Conservation (phyloP, 805 yeast genomes). For the Debaryomyces maramus region DNA sequence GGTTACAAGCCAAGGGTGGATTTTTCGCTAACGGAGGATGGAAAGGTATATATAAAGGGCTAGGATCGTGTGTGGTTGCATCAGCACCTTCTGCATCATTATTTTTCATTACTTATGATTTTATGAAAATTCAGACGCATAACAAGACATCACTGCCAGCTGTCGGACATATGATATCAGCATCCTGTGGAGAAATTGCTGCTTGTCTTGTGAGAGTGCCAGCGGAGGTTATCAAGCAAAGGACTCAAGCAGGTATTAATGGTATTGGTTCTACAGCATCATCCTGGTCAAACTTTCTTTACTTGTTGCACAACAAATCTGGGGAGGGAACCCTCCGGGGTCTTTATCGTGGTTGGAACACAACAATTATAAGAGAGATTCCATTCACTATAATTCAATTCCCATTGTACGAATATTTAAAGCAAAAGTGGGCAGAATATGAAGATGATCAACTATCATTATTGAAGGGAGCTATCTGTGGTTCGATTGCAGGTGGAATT, state of each 20-base stretch:
- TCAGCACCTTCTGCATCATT: conserved; percentile 74
- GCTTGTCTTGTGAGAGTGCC: conserved; percentile 97
- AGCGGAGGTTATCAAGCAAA: conserved; percentile 92
- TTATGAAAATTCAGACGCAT: conserved; percentile 52
- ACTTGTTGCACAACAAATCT: conserved; percentile 58
- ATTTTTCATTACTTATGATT: conserved; percentile 74
- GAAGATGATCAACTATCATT: conserved; percentile 48
- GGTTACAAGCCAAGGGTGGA: conserved; percentile 95
- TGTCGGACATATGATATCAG: conserved; percentile 77
- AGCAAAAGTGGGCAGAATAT: conserved; percentile 51
- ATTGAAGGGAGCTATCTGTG: conserved; percentile 79
- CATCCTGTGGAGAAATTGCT: conserved; percentile 86
- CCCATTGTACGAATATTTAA: conserved; percentile 86
- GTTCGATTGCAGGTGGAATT: conserved; percentile 77
- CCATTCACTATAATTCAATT: conserved; percentile 96
- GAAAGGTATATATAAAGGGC: conserved; percentile 84
- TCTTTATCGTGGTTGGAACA: conserved; percentile 88
- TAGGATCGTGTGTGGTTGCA: conserved; percentile 91
- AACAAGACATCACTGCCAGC: conserved; percentile 29
- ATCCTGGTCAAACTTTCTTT: conserved; percentile 67
- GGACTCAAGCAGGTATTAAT: conserved; percentile 64
- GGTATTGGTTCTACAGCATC: conserved; percentile 45
- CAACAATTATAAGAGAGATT: conserved; percentile 91
- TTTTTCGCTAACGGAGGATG: conserved; percentile 93
- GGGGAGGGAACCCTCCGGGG: conserved; percentile 82